Evolutionary conservation across 345 rosid genomes (phyloP).

Genomic region (Eucalyptus sideroxylon): DNA sequence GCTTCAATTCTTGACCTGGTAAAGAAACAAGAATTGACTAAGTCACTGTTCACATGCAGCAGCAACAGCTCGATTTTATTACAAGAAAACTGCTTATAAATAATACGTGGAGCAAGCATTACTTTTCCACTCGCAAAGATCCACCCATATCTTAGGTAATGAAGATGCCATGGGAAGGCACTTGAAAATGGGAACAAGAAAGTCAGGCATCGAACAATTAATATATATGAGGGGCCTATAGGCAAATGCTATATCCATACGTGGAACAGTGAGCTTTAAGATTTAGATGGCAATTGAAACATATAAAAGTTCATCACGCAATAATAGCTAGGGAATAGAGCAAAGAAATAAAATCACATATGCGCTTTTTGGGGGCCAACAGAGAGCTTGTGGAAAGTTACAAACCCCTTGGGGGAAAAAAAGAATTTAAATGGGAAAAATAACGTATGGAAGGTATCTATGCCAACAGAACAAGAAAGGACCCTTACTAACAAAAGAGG

Average conservation of each 20-base stretch:
- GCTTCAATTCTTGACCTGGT: constrained; percentile 59
- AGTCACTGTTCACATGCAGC: neutral
- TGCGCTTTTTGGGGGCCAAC: neutral
- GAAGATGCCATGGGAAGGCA: neutral
- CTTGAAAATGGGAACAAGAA: neutral
- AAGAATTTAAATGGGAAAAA: neutral
- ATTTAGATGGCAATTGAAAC: neutral
- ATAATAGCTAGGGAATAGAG: neutral
- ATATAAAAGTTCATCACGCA: neutral
- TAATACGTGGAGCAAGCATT: neutral
- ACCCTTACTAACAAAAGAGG: neutral
- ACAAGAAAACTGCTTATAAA: neutral
- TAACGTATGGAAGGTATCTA: neutral
- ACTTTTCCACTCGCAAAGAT: neutral
- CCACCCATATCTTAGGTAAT: neutral
- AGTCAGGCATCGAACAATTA: neutral
- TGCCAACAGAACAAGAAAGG: neutral
- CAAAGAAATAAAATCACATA: neutral
- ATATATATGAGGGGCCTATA: neutral
- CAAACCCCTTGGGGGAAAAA: neutral
- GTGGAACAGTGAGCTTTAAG: neutral
- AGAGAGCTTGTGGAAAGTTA: neutral
- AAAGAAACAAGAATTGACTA: neutral
- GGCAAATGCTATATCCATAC: neutral
- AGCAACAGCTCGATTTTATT: neutral